Base-by-base conservation (phyloP, 768 basidiomycete species). In the Rhizopogon sp. region DNA sequence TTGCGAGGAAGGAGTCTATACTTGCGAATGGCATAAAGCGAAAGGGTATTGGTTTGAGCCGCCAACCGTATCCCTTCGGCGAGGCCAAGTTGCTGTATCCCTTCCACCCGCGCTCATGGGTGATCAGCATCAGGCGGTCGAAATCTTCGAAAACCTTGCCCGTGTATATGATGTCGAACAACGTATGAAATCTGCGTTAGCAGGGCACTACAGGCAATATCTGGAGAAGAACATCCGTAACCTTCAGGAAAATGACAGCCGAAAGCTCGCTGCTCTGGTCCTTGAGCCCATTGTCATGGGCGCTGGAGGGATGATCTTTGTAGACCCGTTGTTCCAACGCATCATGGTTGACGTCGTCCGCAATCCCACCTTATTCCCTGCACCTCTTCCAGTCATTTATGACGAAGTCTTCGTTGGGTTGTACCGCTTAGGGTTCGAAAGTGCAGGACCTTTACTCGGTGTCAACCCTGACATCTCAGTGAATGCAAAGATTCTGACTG, bases 341-440 rank as follows among this genome's bases (percentile, higher is more conserved):
- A 75, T 93, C 31, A 69, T 98, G 59, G 74, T 98, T 40, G 93
- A 97, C 62, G 79, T 83, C 3, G 89, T 91, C 5, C 85, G 96
- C 55, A 70, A 76, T 25, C 63, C 65, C 33, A 67, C 67, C 11
- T 60, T 74, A 11, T 68, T 72, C 13, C 50, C 66, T 5, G 58
- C 68, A 6, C 88, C 89, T 3, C 74, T 98, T 13, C 93, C 96
- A 0, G 87, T 98, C 60, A 84, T 98, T 55, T 98, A 90, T 63
- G 96, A 98, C 67, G 96, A 98, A 69, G 96, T 98, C 9, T 98
- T 98, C 65, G 83, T 88, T 22, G 96, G 96, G 0, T 76, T 98
- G n/a, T 83, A 93, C 64, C 89, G 96, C 35, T 76, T 96, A 44
- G 93, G 93, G 1, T 72, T 88, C 63, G 72, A 82, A 55, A 86